Conservation (phyloP, 2,329 filamentous ascomycete genomes). For the Hypomyces rosellus region DNA sequence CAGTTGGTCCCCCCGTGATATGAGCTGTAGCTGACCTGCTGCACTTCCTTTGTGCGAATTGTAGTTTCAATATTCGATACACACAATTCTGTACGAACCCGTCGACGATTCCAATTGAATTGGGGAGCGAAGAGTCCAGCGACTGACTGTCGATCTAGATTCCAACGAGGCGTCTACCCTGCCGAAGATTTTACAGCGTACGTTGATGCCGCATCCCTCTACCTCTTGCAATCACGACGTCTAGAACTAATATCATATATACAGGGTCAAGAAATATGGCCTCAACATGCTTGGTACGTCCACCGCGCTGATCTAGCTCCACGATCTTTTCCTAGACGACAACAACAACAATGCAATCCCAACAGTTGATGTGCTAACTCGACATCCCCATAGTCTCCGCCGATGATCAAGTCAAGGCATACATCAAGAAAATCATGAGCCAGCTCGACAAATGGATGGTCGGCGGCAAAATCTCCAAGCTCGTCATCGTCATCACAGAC, state of each 20-base stretch:
- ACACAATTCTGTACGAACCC: slow-evolving; percentile 74
- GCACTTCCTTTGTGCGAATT: background rate
- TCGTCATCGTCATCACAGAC: slow-evolving; percentile 93
- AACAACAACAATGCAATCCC: slow-evolving; percentile 8
- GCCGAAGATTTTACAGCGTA: slow-evolving; percentile 94
- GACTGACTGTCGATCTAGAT: slow-evolving; percentile 43
- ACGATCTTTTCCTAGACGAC: background rate
- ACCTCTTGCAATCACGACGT: background rate
- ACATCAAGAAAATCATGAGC: slow-evolving; percentile 99
- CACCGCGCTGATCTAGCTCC: no score
- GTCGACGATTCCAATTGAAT: background rate
- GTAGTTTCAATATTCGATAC: slow-evolving; percentile 95
- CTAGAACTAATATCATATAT: background rate
- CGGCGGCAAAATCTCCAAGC: slow-evolving; percentile 91
- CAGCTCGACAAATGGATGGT: slow-evolving; percentile 98
- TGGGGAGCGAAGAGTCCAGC: slow-evolving; percentile 2
- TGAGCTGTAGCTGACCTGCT: slow-evolving; percentile 13
- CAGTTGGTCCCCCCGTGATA: no score
- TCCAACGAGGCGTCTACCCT: slow-evolving; percentile 80
- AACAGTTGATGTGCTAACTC: background rate
- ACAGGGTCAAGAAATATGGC: slow-evolving; percentile 91
- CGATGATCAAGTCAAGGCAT: slow-evolving; percentile 97
- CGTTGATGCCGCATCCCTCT: slow-evolving; percentile 24
- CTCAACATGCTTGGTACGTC: slow-evolving; percentile 82
- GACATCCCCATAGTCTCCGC: slow-evolving; percentile 60